Percentiles rank a stretch among this genome's conserved stretches.
Evolutionary conservation across 441 rosid genomes (phyloP).

Genomic region (Eruca vesicaria): DNA sequence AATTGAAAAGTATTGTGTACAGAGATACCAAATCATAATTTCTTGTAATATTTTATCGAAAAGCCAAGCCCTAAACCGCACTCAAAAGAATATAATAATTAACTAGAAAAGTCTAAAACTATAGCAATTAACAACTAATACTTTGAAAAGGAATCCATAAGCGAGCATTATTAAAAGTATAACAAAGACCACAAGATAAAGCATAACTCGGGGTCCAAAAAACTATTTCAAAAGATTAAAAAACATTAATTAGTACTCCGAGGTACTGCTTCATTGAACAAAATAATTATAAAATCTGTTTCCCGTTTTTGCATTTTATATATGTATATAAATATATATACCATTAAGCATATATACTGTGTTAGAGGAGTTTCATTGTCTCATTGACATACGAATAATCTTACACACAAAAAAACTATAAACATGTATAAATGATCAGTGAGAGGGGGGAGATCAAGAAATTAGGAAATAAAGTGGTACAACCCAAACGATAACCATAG

Average conservation of each 20-base stretch:
- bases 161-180: slow-evolving; percentile 56
- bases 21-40: not conserved
- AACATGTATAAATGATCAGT: not conserved
- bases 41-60: not conserved
- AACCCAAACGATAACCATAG: not conserved
- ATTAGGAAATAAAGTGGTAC: no score
- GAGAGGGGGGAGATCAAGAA: not conserved
- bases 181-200: slow-evolving; percentile 59
- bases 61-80: slow-evolving; percentile 20
- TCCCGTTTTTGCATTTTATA: not conserved
- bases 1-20: not conserved
- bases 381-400: not conserved
- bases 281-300: not conserved
- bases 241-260: not conserved
- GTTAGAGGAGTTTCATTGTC: not conserved
- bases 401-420: not conserved
- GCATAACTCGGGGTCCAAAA: slow-evolving; percentile 31
- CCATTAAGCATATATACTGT: not conserved
- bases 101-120: slow-evolving; percentile 30
- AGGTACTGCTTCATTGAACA: not conserved
- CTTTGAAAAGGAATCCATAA: slow-evolving; percentile 67
- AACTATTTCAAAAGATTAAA: not conserved
- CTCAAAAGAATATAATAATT: slow-evolving; percentile 23
- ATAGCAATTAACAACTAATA: slow-evolving; percentile 31
- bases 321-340: not conserved